These are phyloP conservation scores for Bjerkandera adusta DNA, from an alignment of 1,284 basidiomycete genomes.

Conservation along the genomic window DNA sequence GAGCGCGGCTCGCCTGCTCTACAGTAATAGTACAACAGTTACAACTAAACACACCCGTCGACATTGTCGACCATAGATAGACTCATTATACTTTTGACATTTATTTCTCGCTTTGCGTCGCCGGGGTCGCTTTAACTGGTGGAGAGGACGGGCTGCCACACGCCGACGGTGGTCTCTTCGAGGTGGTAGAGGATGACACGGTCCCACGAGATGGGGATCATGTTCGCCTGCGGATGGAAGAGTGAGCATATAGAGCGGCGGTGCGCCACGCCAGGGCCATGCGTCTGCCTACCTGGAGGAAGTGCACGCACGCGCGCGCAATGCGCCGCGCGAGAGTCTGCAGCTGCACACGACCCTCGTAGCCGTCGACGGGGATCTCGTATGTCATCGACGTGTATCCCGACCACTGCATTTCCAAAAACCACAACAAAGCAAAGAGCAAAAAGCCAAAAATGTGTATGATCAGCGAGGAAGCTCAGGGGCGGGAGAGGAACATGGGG, in stretches of 20 bases:
- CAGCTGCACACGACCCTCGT: slow-evolving; percentile 61
- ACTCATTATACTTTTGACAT: not conserved
- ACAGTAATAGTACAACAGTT: too few relatives aligned
- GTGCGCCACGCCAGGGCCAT: slow-evolving; percentile 13
- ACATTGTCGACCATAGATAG: too few relatives aligned
- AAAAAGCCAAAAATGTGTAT: too few relatives aligned
- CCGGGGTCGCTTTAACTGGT: slow-evolving; percentile 31
- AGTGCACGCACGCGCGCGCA: slow-evolving; percentile 69
- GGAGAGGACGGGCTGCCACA: slow-evolving; percentile 60
- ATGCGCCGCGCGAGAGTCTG: slow-evolving; percentile 67
- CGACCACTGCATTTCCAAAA: slow-evolving; percentile 73
- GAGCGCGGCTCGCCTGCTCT: too few relatives aligned
- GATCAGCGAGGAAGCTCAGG: slow-evolving; percentile 3
- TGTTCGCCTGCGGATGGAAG: slow-evolving; percentile 46
- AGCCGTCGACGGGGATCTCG: slow-evolving; percentile 69
- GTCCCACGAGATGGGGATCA: slow-evolving; percentile 65
- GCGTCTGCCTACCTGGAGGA: slow-evolving; percentile 62
- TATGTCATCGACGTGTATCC: slow-evolving; percentile 72
- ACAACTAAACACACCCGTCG: too few relatives aligned
- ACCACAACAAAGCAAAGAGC: too few relatives aligned
- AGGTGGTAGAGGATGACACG: slow-evolving; percentile 69
- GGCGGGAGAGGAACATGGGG: slow-evolving; percentile 1
- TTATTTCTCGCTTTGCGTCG: not conserved
- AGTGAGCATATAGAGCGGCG: slow-evolving; percentile 14
- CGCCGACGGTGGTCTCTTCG: slow-evolving; percentile 65